Percentiles rank a stretch among this genome's conserved stretches.
Conservation (phyloP, 2,329 filamentous ascomycete species). For the Fusarium piperis region DNA sequence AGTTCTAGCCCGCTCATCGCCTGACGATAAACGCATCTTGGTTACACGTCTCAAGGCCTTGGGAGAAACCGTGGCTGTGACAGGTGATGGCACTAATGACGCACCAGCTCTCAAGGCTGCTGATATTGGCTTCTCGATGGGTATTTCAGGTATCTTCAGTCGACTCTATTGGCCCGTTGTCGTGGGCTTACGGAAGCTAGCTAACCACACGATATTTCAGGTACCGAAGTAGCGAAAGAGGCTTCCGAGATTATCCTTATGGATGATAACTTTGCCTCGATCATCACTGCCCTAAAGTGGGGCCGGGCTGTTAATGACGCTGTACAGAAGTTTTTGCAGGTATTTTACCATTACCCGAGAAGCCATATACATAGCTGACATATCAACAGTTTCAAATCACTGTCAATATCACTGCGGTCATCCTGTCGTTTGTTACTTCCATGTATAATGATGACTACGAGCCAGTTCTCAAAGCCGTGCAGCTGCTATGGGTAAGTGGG, state of each 20-base stretch:
- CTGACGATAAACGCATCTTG: conserved; percentile 73
- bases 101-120: conserved; percentile 44
- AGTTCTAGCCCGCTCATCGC: conserved; percentile 73
- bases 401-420: conserved; percentile 73
- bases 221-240: conserved; percentile 57
- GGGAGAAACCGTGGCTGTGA: conserved; percentile 72
- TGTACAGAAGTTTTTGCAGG: conserved; percentile 71
- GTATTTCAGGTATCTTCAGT: not conserved
- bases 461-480: conserved; percentile 71
- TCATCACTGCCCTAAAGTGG: not conserved
- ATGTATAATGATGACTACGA: conserved; percentile 67
- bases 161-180: not conserved
- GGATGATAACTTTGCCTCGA: not conserved
- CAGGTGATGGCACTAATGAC: conserved; percentile 72
- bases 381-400: conserved; percentile 68
- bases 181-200: not conserved
- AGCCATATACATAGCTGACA: not conserved
- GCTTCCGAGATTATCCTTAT: not conserved
- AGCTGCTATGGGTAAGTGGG: conserved; percentile 72
- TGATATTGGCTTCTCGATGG: conserved; percentile 33
- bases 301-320: conserved; percentile 63
- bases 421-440: conserved; percentile 71
- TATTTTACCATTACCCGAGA: conserved; percentile 30
- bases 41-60: conserved; percentile 71
- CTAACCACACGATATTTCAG: conserved; percentile 55